Evolutionary conservation across 163 green algal species (phyloP).

Genomic region (Prototheca wickerhamii): DNA sequence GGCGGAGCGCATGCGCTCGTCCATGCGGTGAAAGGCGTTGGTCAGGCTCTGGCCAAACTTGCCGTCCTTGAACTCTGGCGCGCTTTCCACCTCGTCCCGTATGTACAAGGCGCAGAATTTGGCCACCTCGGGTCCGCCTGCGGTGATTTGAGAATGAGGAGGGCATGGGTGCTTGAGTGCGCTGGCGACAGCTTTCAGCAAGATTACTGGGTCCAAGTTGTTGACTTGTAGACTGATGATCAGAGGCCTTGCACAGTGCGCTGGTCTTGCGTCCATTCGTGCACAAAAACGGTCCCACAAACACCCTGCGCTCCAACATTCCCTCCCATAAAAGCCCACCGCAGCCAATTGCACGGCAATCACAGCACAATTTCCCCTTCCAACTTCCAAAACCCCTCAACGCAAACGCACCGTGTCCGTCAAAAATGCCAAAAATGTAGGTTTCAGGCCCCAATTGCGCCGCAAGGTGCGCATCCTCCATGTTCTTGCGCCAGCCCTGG

Average conservation of each 20-base stretch:
- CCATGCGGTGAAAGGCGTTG: slow-evolving; percentile 77
- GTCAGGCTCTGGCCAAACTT: neutral
- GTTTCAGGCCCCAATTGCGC: slow-evolving; percentile 37
- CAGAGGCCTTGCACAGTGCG: too few relatives aligned
- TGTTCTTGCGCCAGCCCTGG: slow-evolving; percentile 44
- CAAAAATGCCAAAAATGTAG: slow-evolving; percentile 85
- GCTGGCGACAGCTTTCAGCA: neutral
- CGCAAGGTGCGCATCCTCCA: slow-evolving; percentile 77
- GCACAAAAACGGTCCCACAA: too few relatives aligned
- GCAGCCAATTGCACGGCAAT: too few relatives aligned
- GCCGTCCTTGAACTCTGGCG: slow-evolving; percentile 42
- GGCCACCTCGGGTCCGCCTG: slow-evolving; percentile 65
- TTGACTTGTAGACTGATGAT: too few relatives aligned
- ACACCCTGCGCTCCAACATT: too few relatives aligned
- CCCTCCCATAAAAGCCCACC: too few relatives aligned
- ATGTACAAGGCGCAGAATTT: slow-evolving; percentile 81
- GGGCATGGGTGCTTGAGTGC: neutral
- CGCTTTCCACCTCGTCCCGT: slow-evolving; percentile 51
- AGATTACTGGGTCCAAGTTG: too few relatives aligned
- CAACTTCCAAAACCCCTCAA: neutral
- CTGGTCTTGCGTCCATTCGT: too few relatives aligned
- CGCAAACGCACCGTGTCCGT: slow-evolving; percentile 41
- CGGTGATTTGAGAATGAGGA: neutral
- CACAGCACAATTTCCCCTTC: neutral
- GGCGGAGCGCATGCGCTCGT: slow-evolving; percentile 48